Evolutionary conservation across 331 rosid species (phyloP), one percentile per base, ranked within the genome.

Genomic region (Pyrus hybrid): DNA sequence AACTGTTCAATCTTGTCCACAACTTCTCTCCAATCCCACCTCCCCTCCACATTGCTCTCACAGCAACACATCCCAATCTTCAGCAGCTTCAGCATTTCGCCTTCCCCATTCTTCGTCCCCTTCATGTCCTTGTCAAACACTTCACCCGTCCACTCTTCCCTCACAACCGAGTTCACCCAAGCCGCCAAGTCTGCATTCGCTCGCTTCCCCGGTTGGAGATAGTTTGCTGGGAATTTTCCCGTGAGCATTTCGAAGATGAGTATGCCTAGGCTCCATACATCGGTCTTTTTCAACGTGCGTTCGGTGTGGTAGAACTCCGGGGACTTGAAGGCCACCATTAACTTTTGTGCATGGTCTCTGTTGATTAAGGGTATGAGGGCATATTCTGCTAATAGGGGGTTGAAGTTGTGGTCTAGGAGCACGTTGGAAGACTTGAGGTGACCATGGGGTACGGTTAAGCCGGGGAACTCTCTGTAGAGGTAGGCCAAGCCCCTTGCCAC

Each of bases 91-190:
- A 89, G 23, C 93, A 91, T 84, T 47, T 91, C 93, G 4, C 87
- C 93, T 28, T 91, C 91, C 7, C 92, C 86, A 10, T 83, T 73
- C 23, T 73, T 81, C 1, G 47, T 63, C 7, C 82, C 82, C 47
- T 67, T 67, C 80, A 80, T 67, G 4, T 81, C 91, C 17, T 76
- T 73, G 60, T 93, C 96, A 70, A 93, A 91, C 43, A 93, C 95
- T 76, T 93, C 96, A 1, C 92, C 95, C 0, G 89, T 91, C 98
- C 98, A 93, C 74, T 91, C 98, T 72, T 93, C 97, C 47, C 90
- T 79, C 65, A 89, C 91, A 5, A 93, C 92, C 2, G 90, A 79
- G 49, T 82, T 81, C 13, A 93, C 97, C 97, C 98, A 93, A 5
- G 83, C 83, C 8, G 90, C 92, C 51, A 93, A 71, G 76, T 91